phyloP scores from a whole-genome alignment of 208 protist genomes.

The Wallacemonas sp. region DNA sequence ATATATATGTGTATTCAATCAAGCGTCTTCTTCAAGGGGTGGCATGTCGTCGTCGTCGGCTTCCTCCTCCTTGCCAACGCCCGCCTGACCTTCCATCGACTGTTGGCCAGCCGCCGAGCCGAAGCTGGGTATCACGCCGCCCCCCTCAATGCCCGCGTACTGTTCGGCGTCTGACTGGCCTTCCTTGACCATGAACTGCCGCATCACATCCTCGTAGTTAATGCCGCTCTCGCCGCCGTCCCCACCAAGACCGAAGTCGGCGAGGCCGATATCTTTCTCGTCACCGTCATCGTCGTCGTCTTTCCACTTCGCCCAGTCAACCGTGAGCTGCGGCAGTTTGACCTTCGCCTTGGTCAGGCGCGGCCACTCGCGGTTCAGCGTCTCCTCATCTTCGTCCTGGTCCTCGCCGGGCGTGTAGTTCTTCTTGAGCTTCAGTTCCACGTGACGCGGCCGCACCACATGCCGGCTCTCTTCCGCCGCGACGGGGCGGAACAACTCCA shows the following conservation, averaged over 20 bases:
- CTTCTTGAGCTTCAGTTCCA: constrained; percentile 83
- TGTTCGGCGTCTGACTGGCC: constrained; percentile 24
- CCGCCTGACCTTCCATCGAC: background rate
- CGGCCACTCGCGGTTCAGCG: constrained; percentile 63
- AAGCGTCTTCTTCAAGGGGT: constrained; percentile 37
- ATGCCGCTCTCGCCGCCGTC: constrained; percentile 20
- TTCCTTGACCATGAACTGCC: constrained; percentile 41
- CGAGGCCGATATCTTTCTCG: constrained; percentile 16
- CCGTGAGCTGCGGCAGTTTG: constrained; percentile 68
- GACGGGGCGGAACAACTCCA: constrained; percentile 64
- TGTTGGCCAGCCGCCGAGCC: constrained; percentile 17
- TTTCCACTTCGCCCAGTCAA: constrained; percentile 87
- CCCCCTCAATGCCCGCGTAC: constrained; percentile 20
- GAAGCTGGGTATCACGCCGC: constrained; percentile 22
- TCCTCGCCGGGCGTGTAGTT: constrained; percentile 11
- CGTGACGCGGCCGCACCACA: constrained; percentile 67
- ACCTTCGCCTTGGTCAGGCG: constrained; percentile 64
- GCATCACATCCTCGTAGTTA: constrained; percentile 38
- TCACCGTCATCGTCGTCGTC: constrained; percentile 70
- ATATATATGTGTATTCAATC: background rate
- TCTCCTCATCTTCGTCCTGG: constrained; percentile 34
- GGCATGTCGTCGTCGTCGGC: constrained; percentile 52
- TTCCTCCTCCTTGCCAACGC: background rate
- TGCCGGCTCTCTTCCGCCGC: constrained; percentile 73
- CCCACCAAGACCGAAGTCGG: constrained; percentile 21